phyloP scores from a whole-genome alignment of 305 asterid species.

The Rubia occidens region DNA sequence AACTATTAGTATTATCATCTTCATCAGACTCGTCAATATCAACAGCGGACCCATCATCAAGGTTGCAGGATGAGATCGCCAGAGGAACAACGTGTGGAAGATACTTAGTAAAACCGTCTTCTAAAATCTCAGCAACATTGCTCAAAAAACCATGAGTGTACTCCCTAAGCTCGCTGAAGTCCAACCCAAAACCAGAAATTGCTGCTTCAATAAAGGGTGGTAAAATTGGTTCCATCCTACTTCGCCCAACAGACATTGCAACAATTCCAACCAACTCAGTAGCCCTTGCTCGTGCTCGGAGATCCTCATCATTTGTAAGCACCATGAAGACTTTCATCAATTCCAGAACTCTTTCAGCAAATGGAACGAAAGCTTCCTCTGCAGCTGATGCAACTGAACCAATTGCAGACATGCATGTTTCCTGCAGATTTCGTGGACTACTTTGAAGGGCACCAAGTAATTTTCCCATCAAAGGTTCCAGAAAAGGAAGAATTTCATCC shows the following conservation, averaged over 20 bases:
- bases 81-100: constrained; percentile 91
- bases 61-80: constrained; percentile 88
- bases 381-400: constrained; percentile 99
- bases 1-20: constrained; percentile 67
- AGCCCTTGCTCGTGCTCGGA: constrained; percentile 94
- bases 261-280: constrained; percentile 94
- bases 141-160: constrained; percentile 99
- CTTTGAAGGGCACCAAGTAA: constrained; percentile 77
- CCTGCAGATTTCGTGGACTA: constrained; percentile 85
- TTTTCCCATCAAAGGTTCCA: constrained; percentile 87
- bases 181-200: constrained; percentile 81
- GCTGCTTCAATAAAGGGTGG: constrained; percentile 94
- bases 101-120: constrained; percentile 83
- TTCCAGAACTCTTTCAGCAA: constrained; percentile 92
- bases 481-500: constrained; percentile 85
- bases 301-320: constrained; percentile 95
- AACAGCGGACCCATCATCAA: constrained; percentile 98
- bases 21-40: constrained; percentile 85
- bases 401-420: constrained; percentile 99
- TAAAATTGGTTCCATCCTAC: constrained; percentile 80
- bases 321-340: constrained; percentile 92
- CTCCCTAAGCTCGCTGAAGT: constrained; percentile 96
- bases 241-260: constrained; percentile 91
- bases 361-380: constrained; percentile 85
- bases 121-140: constrained; percentile 81